A percentile compares a stretch with the other conserved stretches of the same genome.
Evolutionary conservation across 345 rosid genomes (phyloP).

Genomic region (Gossypium turneri): DNA sequence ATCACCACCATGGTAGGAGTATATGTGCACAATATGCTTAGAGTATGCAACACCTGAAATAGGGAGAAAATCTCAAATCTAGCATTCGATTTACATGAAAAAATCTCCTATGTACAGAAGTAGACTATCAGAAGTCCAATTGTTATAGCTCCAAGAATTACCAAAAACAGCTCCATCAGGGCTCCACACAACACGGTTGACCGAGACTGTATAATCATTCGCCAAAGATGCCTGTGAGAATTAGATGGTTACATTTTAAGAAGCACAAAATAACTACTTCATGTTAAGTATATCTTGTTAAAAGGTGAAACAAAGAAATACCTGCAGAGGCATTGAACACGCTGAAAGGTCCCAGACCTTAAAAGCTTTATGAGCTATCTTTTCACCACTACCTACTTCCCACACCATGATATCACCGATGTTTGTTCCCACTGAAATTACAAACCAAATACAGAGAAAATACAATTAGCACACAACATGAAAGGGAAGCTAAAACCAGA

Average conservation of each 20-base stretch:
- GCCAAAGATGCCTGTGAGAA: slow-evolving; percentile 49
- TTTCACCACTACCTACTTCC: slow-evolving; percentile 69
- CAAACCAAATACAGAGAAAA: slow-evolving; percentile 12
- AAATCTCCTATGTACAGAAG: slow-evolving; percentile 1
- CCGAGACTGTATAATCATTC: slow-evolving; percentile 52
- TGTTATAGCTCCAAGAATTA: slow-evolving; percentile 22
- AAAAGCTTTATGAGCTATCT: slow-evolving; percentile 53
- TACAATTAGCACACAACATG: background rate
- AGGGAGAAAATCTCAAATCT: slow-evolving; percentile 16
- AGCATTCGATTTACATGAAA: background rate
- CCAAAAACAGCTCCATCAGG: slow-evolving; percentile 84
- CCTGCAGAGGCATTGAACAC: slow-evolving; percentile 65
- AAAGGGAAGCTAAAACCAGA: slow-evolving; percentile 14
- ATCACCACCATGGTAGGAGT: slow-evolving; percentile 56
- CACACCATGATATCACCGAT: slow-evolving; percentile 66
- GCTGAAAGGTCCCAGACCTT: slow-evolving; percentile 59
- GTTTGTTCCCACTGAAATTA: slow-evolving; percentile 71
- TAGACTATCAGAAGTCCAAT: slow-evolving; percentile 7
- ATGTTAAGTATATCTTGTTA: slow-evolving; percentile 15
- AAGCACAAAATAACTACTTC: slow-evolving; percentile 3
- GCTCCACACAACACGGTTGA: slow-evolving; percentile 86
- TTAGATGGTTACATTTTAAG: slow-evolving; percentile 8
- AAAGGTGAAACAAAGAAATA: slow-evolving; percentile 22
- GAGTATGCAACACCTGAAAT: slow-evolving; percentile 85
- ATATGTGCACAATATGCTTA: slow-evolving; percentile 71